A percentile compares a stretch with the other conserved stretches of the same genome.
Evolutionary conservation across 2,329 filamentous ascomycete genomes (phyloP).

Genomic region (Penicillium sp.): DNA sequence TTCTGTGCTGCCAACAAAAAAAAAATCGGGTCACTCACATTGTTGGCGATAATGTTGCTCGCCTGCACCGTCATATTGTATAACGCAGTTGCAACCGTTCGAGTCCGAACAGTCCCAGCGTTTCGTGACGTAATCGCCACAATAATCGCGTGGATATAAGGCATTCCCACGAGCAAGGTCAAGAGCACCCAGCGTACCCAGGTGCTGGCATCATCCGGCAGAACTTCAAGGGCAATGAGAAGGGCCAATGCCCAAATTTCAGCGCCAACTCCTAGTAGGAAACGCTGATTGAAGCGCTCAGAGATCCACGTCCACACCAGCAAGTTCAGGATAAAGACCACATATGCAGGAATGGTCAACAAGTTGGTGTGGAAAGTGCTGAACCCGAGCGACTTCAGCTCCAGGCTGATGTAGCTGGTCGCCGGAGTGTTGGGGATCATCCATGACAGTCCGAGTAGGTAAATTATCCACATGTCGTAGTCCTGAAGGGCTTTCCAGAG

Average conservation of each 20-base stretch:
- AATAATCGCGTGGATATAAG: constrained; percentile 59
- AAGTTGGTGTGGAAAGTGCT: constrained; percentile 60
- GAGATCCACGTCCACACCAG: constrained; percentile 54
- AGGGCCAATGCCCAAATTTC: constrained; percentile 55
- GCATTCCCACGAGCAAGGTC: constrained; percentile 54
- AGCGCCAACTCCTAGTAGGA: constrained; percentile 53
- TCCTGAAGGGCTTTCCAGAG: constrained; percentile 52
- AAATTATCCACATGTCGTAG: constrained; percentile 59
- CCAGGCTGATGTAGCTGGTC: constrained; percentile 39
- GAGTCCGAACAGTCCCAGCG: constrained; percentile 43
- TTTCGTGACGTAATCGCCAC: constrained; percentile 47
- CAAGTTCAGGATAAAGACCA: constrained; percentile 58
- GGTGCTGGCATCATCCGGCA: constrained; percentile 48
- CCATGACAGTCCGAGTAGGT: constrained; percentile 50
- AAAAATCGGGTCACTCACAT: constrained; percentile 28
- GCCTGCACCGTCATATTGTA: constrained; percentile 50
- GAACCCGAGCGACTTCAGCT: constrained; percentile 55
- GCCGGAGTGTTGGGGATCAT: constrained; percentile 40
- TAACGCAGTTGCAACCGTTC: constrained; percentile 45
- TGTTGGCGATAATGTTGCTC: constrained; percentile 41
- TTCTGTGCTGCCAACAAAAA: not conserved
- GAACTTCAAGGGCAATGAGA: constrained; percentile 51
- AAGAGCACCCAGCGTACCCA: constrained; percentile 55
- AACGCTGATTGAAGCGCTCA: constrained; percentile 55
- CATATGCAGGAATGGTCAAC: constrained; percentile 59